These are phyloP conservation scores for Komagataella pseudopastoris DNA, from an alignment of 805 yeast genomes.

Conservation along the genomic window DNA sequence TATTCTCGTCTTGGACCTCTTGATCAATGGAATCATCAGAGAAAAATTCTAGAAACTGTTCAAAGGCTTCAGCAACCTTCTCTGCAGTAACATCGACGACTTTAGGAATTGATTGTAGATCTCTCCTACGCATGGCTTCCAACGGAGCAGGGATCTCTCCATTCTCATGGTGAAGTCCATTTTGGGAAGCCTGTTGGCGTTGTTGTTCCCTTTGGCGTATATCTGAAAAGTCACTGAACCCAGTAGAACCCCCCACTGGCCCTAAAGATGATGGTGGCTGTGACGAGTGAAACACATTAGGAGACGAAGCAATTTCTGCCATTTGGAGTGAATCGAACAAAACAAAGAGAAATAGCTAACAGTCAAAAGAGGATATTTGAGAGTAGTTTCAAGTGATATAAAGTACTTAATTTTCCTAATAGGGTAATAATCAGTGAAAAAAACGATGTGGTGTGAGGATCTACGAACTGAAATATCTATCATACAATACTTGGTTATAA, in stretches of 20 bases:
- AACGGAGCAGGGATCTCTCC: slow-evolving; percentile 14
- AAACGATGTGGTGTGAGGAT: background rate
- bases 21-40: slow-evolving; percentile 22
- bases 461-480: background rate
- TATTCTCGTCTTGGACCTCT: slow-evolving; percentile 18
- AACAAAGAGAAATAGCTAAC: background rate
- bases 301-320: slow-evolving; percentile 1
- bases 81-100: slow-evolving; percentile 89
- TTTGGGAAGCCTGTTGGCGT: background rate
- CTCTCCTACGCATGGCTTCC: slow-evolving; percentile 34
- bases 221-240: background rate
- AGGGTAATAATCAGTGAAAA: background rate
- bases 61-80: slow-evolving; percentile 84
- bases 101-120: slow-evolving; percentile 61
- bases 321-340: background rate
- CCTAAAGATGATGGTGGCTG: slow-evolving; percentile 2
- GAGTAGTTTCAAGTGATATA: background rate
- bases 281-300: slow-evolving; percentile 1
- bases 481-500: background rate
- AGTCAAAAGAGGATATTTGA: background rate
- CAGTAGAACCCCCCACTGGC: background rate
- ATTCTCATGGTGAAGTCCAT: slow-evolving; percentile 5
- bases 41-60: slow-evolving; percentile 55
- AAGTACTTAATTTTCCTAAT: background rate
- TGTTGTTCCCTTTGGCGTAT: background rate